Evolutionary conservation across 2,329 filamentous ascomycete species (phyloP), one percentile per base, ranked within the genome.

Genomic region (Aspergillus costaricaensis): DNA sequence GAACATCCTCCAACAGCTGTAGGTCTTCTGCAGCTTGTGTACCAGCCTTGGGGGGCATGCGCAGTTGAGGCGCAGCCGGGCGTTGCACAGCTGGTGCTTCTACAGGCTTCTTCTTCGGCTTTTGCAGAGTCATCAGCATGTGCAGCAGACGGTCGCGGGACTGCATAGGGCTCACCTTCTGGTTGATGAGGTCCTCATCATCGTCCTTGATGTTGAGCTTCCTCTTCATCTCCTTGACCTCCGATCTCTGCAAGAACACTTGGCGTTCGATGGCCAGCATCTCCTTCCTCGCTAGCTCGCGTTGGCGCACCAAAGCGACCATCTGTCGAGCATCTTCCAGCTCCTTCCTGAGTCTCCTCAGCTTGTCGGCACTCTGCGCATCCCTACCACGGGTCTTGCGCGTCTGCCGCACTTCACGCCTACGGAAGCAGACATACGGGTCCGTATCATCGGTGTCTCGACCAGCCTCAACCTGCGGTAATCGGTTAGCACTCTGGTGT

Each of bases 381-480:
- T 99, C 95, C 72, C 95, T 88, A 68, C 91, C 92, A 72, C 95
- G 86, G 39, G 95, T 99, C 80, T 98, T 99, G 69, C 95, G 90
- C 53, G 92, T 94, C 75, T 96, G 92, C 60, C 95, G 89, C 50
- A 96, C 91, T 78, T 99, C 95, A 65, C 95, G 91, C 68, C 95
- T 88, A 74, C 95, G 88, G 85, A 99, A 99, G 79, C 95, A 99
- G 71, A 99, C 93, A 79, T 96, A 99, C 52, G 95, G 95, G 78
- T 99, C 95, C 70, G 91, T 87, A 74, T 99, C 95, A 76, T 99
- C 95, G 62, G 89, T 96, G 66, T 98, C 94, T 73, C 92, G 90
- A 65, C 95, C 92, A 50, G 89, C 96, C 80, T 99, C 95, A 67
- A 96, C 95, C 80, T 82, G 70, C 57, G 43, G 15, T 52, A 43